Conservation (phyloP, 495 filamentous ascomycete genomes). For the Oleoguttula mirabilis region DNA sequence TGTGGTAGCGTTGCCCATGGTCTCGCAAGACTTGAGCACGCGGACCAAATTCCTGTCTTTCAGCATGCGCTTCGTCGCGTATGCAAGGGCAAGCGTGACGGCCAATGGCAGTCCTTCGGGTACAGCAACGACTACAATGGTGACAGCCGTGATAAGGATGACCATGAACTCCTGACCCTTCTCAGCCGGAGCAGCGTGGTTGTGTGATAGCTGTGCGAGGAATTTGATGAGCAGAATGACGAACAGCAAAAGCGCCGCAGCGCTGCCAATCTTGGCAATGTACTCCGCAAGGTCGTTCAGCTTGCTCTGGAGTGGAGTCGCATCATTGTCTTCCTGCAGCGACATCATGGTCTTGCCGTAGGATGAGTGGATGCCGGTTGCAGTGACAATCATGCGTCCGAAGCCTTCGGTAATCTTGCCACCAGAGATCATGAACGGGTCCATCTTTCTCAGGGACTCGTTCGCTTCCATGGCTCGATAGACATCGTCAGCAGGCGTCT, state of each 20-base stretch:
- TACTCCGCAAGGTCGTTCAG: constrained; percentile 82
- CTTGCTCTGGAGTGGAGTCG: constrained; percentile 89
- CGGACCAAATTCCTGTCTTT: constrained; percentile 93
- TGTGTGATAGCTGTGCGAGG: constrained; percentile 50
- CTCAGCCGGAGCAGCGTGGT: constrained; percentile 43
- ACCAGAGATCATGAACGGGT: constrained; percentile 90
- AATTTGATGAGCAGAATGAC: constrained; percentile 91
- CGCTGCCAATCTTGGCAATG: constrained; percentile 84
- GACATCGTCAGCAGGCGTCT: constrained; percentile 59
- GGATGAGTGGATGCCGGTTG: constrained; percentile 74
- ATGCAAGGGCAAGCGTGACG: constrained; percentile 85
- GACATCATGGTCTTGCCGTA: constrained; percentile 94
- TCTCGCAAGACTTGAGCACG: constrained; percentile 82
- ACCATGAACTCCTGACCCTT: constrained; percentile 83
- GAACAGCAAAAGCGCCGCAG: constrained; percentile 74
- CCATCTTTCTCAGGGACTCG: constrained; percentile 66
- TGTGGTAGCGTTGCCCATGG: constrained; percentile 96
- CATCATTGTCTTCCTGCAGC: constrained; percentile 76
- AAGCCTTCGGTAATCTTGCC: constrained; percentile 86
- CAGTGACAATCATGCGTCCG: constrained; percentile 75
- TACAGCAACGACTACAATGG: constrained; percentile 88
- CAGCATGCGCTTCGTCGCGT: constrained; percentile 88
- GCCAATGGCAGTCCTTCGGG: constrained; percentile 88
- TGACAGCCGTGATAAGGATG: constrained; percentile 92
- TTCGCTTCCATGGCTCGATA: constrained; percentile 65